Percentiles rank a stretch among this genome's conserved stretches.
phyloP scores from a whole-genome alignment of 2,329 filamentous ascomycete genomes.

The Epichloe amarillans region DNA sequence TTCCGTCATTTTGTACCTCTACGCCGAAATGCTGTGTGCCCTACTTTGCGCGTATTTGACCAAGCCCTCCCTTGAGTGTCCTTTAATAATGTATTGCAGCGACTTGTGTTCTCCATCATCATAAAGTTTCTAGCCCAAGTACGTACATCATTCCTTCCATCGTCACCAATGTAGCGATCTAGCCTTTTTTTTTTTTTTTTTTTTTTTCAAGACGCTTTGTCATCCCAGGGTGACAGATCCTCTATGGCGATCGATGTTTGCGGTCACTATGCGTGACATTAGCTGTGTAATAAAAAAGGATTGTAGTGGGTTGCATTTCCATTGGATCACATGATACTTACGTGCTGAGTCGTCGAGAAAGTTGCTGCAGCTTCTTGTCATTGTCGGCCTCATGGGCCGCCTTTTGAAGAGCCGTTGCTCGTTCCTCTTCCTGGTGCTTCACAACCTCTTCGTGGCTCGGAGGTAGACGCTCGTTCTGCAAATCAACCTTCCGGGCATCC shows the following conservation, averaged over 20 bases:
- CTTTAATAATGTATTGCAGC: neutral
- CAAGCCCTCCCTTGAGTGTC: neutral
- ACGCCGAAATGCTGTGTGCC: neutral
- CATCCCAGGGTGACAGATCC: neutral
- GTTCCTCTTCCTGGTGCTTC: slow-evolving; percentile 68
- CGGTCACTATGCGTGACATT: slow-evolving; percentile 18
- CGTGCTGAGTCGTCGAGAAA: slow-evolving; percentile 92
- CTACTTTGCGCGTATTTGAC: neutral
- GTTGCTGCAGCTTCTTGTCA: slow-evolving; percentile 71
- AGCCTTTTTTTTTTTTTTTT: neutral
- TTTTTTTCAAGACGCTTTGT: neutral
- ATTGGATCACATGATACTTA: slow-evolving; percentile 27
- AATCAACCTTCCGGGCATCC: slow-evolving; percentile 88
- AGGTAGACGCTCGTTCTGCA: slow-evolving; percentile 91
- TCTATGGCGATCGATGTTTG: slow-evolving; percentile 12
- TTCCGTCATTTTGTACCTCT: neutral
- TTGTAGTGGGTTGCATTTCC: neutral
- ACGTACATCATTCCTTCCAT: neutral
- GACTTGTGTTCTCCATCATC: neutral
- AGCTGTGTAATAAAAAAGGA: neutral
- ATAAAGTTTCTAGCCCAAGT: neutral
- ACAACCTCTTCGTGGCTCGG: slow-evolving; percentile 86
- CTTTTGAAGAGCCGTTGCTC: slow-evolving; percentile 71
- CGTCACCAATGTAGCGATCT: neutral
- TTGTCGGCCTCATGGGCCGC: slow-evolving; percentile 84